Percentiles rank a stretch among this genome's conserved stretches.
phyloP scores from a whole-genome alignment of 2,329 filamentous ascomycete species.

The Aureobasidium sp. region DNA sequence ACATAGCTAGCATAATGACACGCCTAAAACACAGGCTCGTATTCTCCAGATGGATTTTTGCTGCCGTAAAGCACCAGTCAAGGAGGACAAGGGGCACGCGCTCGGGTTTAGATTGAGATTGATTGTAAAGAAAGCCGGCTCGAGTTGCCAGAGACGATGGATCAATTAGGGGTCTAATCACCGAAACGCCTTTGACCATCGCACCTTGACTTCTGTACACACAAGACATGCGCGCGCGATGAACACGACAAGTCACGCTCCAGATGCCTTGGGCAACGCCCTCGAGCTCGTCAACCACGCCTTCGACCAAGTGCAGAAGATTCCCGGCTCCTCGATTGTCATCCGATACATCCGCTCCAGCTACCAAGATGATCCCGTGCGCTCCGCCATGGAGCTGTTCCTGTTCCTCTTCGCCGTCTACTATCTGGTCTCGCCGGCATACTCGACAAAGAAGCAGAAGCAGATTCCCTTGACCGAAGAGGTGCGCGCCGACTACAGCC shows the following conservation, averaged over 20 bases:
- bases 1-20: conserved; percentile 11
- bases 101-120: background rate
- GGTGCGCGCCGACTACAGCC: conserved; percentile 30
- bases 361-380: conserved; percentile 94
- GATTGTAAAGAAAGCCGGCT: background rate
- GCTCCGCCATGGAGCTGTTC: conserved; percentile 87
- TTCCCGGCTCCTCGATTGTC: conserved; percentile 90
- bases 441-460: conserved; percentile 84
- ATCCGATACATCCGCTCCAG: conserved; percentile 93
- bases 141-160: background rate
- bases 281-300: conserved; percentile 17
- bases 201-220: background rate
- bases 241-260: conserved; percentile 11
- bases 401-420: conserved; percentile 92
- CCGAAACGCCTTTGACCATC: background rate
- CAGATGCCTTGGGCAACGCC: conserved; percentile 16
- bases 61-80: background rate
- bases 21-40: conserved; percentile 1
- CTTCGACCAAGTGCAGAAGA: conserved; percentile 64
- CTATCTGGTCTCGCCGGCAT: conserved; percentile 85
- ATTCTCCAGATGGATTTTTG: background rate
- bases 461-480: conserved; percentile 86
- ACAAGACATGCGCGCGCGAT: conserved; percentile 10
- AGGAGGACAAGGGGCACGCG: background rate
- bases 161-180: conserved; percentile 1